Evolutionary conservation across 345 rosid genomes (phyloP).

Genomic region (Hibiscus tridactylites): DNA sequence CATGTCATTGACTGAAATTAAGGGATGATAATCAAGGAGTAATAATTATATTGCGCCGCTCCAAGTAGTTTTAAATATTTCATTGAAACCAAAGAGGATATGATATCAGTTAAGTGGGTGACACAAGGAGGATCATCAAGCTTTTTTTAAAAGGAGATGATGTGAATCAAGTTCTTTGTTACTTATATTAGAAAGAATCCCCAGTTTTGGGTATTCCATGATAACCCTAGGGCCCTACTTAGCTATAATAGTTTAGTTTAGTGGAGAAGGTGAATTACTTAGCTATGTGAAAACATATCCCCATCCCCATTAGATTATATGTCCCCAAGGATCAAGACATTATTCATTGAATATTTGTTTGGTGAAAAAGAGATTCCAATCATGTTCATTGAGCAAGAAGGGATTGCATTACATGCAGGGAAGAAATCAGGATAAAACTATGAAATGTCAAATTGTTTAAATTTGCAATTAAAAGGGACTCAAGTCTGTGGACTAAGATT

Average conservation of each 20-base stretch:
- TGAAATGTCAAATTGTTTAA: no score
- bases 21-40: no score
- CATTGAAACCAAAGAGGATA: slow-evolving; percentile 14
- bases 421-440: no score
- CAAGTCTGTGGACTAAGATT: no score
- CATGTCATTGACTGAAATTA: no score
- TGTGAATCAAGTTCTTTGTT: slow-evolving; percentile 10
- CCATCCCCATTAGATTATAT: background rate
- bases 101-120: slow-evolving; percentile 25
- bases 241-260: background rate
- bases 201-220: background rate
- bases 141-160: slow-evolving; percentile 17
- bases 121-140: slow-evolving; percentile 19
- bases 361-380: background rate
- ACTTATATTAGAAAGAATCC: slow-evolving; percentile 1
- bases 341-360: background rate
- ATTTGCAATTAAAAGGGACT: no score
- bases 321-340: background rate
- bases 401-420: background rate
- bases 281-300: background rate
- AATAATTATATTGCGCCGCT: background rate
- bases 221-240: background rate
- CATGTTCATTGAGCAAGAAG: no score
- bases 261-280: background rate
- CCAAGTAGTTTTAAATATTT: background rate